phyloP scores from a whole-genome alignment of 345 rosid species.

The Boechera stricta region DNA sequence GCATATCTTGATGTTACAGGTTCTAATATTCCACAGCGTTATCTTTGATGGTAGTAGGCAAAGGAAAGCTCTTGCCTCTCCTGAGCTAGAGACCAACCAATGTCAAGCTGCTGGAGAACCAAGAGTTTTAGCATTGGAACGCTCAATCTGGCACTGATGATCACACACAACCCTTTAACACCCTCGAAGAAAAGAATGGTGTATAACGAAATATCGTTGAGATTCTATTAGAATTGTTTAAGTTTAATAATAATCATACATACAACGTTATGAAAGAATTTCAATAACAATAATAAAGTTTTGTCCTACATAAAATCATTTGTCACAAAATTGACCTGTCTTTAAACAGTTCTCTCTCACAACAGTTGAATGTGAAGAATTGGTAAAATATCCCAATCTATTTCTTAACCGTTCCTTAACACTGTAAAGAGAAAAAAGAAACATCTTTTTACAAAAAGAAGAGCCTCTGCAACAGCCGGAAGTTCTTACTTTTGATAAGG shows the following conservation, averaged over 20 bases:
- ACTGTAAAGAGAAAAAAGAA: background rate
- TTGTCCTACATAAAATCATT: constrained; percentile 3
- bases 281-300: constrained; percentile 16
- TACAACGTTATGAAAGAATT: constrained; percentile 26
- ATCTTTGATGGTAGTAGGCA: constrained; percentile 20
- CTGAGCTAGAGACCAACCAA: background rate
- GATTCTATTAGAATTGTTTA: background rate
- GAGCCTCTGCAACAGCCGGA: constrained; percentile 27
- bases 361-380: constrained; percentile 36
- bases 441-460: constrained; percentile 29
- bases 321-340: constrained; percentile 10
- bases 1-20: constrained; percentile 25
- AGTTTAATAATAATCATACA: constrained; percentile 12
- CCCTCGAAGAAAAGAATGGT: constrained; percentile 12
- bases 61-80: constrained; percentile 20
- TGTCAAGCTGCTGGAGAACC: constrained; percentile 23
- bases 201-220: background rate
- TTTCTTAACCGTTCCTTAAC: constrained; percentile 23
- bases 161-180: constrained; percentile 36
- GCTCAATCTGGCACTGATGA: constrained; percentile 42
- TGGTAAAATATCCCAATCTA: constrained; percentile 32
- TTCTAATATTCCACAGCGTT: constrained; percentile 1
- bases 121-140: constrained; percentile 10
- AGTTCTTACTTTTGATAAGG: constrained; percentile 62
- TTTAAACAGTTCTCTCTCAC: constrained; percentile 21